These are phyloP conservation scores for Pterulicium gracile DNA, from an alignment of 1,284 basidiomycete species.

Conservation along the genomic window DNA sequence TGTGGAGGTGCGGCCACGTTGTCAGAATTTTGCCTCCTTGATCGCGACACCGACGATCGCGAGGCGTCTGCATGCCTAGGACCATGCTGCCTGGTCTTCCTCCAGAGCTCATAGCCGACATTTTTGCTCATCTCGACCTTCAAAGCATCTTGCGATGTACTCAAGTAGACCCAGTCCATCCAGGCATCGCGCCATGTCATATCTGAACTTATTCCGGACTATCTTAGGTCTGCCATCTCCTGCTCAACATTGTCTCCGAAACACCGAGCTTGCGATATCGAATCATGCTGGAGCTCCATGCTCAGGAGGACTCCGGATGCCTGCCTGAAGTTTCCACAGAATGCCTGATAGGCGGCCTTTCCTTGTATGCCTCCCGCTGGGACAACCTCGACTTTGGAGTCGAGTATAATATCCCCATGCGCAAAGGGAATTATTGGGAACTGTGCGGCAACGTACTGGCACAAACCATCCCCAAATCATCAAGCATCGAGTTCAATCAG, in stretches of 20 bases:
- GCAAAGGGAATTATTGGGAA: conserved; percentile 36
- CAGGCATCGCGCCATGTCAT: too few species aligned
- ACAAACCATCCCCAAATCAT: conserved; percentile 21
- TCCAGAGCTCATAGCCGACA: conserved; percentile 2
- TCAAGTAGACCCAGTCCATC: conserved; percentile 26
- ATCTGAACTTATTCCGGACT: not conserved
- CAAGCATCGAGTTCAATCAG: conserved; percentile 32
- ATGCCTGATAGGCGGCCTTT: conserved; percentile 31
- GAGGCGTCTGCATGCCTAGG: too few species aligned
- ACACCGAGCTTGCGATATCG: conserved; percentile 34
- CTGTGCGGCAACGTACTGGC: conserved; percentile 50
- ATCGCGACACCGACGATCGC: too few species aligned
- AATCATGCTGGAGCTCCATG: conserved; percentile 39
- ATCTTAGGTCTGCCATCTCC: conserved; percentile 33
- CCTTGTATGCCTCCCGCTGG: conserved; percentile 37
- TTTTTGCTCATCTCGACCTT: conserved; percentile 17
- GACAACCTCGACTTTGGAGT: conserved; percentile 27
- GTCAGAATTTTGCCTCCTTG: too few species aligned
- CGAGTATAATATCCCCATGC: conserved; percentile 26
- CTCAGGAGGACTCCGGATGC: conserved; percentile 34
- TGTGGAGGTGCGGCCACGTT: too few species aligned
- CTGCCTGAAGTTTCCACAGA: conserved; percentile 16
- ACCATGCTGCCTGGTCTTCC: conserved; percentile 3
- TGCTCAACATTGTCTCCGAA: conserved; percentile 28
- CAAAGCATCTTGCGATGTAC: conserved; percentile 27